Conservation (phyloP, 2,329 filamentous ascomycete genomes). For the Pyrenophora tritici-repentis region DNA sequence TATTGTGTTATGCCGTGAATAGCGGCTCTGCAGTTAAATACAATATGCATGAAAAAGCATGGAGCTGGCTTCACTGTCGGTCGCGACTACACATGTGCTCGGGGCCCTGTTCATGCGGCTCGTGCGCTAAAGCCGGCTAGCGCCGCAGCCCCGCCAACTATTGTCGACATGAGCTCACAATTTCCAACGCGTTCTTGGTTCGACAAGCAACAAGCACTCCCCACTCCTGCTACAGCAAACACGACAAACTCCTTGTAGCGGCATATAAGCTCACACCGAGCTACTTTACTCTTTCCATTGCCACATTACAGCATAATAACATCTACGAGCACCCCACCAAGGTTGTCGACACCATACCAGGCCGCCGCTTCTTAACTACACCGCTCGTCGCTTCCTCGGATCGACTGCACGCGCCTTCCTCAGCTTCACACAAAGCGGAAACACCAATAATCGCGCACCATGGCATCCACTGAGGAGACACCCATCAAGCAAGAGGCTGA, state of each 20-base stretch:
- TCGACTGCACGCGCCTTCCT: not conserved
- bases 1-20: not conserved
- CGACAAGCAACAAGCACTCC: conserved; percentile 1
- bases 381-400: too few relatives aligned
- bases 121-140: conserved; percentile 30
- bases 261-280: too few relatives aligned
- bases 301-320: too few relatives aligned
- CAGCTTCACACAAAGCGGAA: conserved; percentile 2
- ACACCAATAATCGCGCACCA: conserved; percentile 6
- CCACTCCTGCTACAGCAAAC: not conserved
- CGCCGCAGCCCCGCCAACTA: conserved; percentile 28
- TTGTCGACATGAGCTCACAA: conserved; percentile 24
- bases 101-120: conserved; percentile 26
- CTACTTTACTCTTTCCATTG: too few relatives aligned
- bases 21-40: not conserved
- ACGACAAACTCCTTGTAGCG: too few relatives aligned
- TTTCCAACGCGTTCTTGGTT: conserved; percentile 8
- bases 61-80: conserved; percentile 15
- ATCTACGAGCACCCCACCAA: too few relatives aligned
- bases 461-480: conserved; percentile 23
- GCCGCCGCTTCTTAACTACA: too few relatives aligned
- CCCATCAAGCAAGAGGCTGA: conserved; percentile 10
- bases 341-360: not conserved
- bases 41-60: conserved; percentile 4
- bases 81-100: conserved; percentile 7